Evolutionary conservation across 805 yeast species (phyloP).

Genomic region (Millerozyma acaciae): DNA sequence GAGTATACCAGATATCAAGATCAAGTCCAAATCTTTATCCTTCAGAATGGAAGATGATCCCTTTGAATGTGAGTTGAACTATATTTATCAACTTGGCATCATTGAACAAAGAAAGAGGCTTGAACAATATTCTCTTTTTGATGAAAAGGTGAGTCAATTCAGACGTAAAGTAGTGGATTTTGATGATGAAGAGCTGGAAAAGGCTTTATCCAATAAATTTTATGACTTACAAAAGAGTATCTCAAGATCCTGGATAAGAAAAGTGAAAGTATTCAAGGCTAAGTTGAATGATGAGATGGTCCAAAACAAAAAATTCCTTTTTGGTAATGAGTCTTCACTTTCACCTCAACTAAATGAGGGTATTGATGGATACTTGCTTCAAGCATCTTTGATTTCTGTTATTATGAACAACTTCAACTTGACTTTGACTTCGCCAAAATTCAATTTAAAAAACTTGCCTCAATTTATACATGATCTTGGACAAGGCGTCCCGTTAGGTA

Average conservation of each 20-base stretch:
- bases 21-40: conserved; percentile 23
- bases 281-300: conserved; percentile 37
- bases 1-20: conserved; percentile 23
- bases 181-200: conserved; percentile 10
- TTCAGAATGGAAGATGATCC: conserved; percentile 44
- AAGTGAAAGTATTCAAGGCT: conserved; percentile 47
- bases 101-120: conserved; percentile 37
- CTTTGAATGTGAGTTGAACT: conserved; percentile 36
- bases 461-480: conserved; percentile 70
- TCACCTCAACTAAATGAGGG: conserved; percentile 17
- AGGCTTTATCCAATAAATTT: conserved; percentile 23
- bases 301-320: conserved; percentile 28
- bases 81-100: conserved; percentile 40
- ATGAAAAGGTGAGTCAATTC: conserved; percentile 7
- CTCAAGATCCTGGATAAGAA: conserved; percentile 67
- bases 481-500: conserved; percentile 74
- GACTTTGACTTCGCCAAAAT: conserved; percentile 22
- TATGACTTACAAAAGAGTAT: conserved; percentile 41
- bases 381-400: conserved; percentile 34
- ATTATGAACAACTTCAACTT: conserved; percentile 26
- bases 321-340: conserved; percentile 29
- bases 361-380: conserved; percentile 27
- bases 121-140: conserved; percentile 26
- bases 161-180: conserved; percentile 3
- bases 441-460: conserved; percentile 40